These are phyloP conservation scores for Xylariaceae sp. DNA, from an alignment of 2,329 filamentous ascomycete genomes.

Conservation along the genomic window DNA sequence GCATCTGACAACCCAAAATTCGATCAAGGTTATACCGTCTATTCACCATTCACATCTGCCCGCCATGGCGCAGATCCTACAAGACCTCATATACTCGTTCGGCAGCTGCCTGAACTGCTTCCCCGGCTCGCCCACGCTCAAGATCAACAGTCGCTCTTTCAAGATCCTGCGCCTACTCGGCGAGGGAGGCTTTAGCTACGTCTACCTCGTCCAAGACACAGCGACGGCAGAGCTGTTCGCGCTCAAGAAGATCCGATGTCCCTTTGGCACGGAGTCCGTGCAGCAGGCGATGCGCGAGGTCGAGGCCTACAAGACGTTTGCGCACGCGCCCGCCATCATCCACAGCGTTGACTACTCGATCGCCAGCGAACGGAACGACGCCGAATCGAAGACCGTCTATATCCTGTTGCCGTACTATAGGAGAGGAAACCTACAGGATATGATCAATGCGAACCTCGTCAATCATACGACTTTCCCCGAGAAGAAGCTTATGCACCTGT, in stretches of 20 bases:
- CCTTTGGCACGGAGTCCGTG: constrained; percentile 94
- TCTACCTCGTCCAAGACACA: constrained; percentile 95
- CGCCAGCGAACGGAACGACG: constrained; percentile 51
- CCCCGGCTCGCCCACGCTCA: constrained; percentile 85
- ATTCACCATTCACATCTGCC: constrained; percentile 3
- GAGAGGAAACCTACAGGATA: constrained; percentile 91
- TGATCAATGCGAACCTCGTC: constrained; percentile 97
- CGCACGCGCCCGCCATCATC: constrained; percentile 69
- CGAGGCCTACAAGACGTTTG: constrained; percentile 90
- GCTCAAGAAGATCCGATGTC: constrained; percentile 97
- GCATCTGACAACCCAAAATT: background rate
- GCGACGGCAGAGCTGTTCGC: constrained; percentile 79
- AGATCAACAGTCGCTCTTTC: constrained; percentile 91
- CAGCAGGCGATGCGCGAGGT: constrained; percentile 94
- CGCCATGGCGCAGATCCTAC: constrained; percentile 73
- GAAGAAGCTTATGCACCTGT: constrained; percentile 78
- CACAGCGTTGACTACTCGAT: constrained; percentile 48
- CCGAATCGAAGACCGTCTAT: constrained; percentile 86
- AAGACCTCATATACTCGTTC: constrained; percentile 85
- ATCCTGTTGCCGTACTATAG: constrained; percentile 94
- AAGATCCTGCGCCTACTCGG: constrained; percentile 91
- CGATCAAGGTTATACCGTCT: background rate
- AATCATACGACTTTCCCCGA: constrained; percentile 91
- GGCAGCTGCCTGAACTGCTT: constrained; percentile 97
- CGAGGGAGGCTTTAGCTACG: constrained; percentile 98